A percentile compares a stretch with the other conserved stretches of the same genome.
phyloP scores from a whole-genome alignment of 2,329 filamentous ascomycete species.

The Hysterium pulicare region DNA sequence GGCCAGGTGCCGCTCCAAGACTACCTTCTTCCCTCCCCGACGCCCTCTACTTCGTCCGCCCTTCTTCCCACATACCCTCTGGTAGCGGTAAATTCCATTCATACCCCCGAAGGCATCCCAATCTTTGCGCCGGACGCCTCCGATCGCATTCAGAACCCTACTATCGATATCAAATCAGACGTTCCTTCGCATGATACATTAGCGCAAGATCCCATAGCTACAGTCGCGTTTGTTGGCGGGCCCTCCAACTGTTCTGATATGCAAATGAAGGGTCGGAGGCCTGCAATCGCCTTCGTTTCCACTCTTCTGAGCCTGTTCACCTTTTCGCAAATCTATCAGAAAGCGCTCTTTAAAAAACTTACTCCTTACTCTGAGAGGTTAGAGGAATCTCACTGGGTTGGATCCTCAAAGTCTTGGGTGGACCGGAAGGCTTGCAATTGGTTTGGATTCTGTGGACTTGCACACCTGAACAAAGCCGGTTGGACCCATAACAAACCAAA shows the following conservation, averaged over 20 bases:
- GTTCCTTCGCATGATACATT: slow-evolving; percentile 23
- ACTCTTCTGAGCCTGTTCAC: slow-evolving; percentile 36
- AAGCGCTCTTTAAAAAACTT: slow-evolving; percentile 28
- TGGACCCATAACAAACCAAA: slow-evolving; percentile 41
- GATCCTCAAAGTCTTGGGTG: slow-evolving; percentile 37
- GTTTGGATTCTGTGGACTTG: slow-evolving; percentile 74
- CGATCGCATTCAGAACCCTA: slow-evolving; percentile 13
- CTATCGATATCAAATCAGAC: slow-evolving; percentile 26
- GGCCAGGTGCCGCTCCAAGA: slow-evolving; percentile 33
- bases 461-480: slow-evolving; percentile 57
- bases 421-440: slow-evolving; percentile 62
- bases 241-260: slow-evolving; percentile 16
- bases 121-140: slow-evolving; percentile 29
- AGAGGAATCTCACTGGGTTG: slow-evolving; percentile 35
- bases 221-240: slow-evolving; percentile 14
- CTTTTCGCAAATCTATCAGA: slow-evolving; percentile 36
- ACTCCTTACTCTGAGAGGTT: slow-evolving; percentile 29
- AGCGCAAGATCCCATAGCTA: slow-evolving; percentile 12
- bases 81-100: slow-evolving; percentile 17
- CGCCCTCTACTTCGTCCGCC: slow-evolving; percentile 16
- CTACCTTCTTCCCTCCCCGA: slow-evolving; percentile 15
- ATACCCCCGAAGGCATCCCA: slow-evolving; percentile 11
- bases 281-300: slow-evolving; percentile 31
- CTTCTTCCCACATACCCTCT: slow-evolving; percentile 23
- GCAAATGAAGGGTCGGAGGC: slow-evolving; percentile 36